Evolutionary conservation across 768 basidiomycete genomes (phyloP), one percentile per base, ranked within the genome.

Genomic region (Kwoniella sp.): DNA sequence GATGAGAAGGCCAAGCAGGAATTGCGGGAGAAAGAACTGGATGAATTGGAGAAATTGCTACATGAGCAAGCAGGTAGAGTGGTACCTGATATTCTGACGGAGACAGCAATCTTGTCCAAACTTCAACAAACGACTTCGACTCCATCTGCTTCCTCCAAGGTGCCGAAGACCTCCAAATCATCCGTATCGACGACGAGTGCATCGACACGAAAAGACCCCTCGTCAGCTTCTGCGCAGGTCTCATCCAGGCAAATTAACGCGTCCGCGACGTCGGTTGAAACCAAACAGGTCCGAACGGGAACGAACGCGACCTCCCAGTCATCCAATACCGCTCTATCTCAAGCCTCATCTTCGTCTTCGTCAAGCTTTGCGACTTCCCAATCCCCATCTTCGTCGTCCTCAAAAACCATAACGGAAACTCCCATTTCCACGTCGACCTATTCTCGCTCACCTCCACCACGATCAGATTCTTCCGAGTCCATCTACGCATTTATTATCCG

Each of bases 401-500:
- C 59, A 10, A 24, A 40, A 3, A 10, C 44, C 4, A 15, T 40
- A 2, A 52, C 49, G 24, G 56, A 59, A 5, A 29, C 62, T 0
- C 26, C 61, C 19, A 40, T 57, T 1, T 58, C 67, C 22, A 49
- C 65, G 9, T 47, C 62, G 8, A 60, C 67, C 9, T 68, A 62
- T 36, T 24, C 60, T 15, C 63, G 61, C 22, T 53, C 30, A 19
- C 21, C 60, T 3, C 65, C 70, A 21, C 66, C 71, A 3, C 55
- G 68, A 30, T 68, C 74, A 1, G 77, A 76, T 37, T 74, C 73
- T 6, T 77, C 77, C 8, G 96, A 99, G 77, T 94, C 92, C 1
- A 93, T 99, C 68, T 98, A 96, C 72, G 88, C 92, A 8, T 91
- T 89, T 13, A 99, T 98, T 69, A 94, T 94, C 87, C 95, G 96